Percentiles rank a stretch among this genome's conserved stretches.
phyloP scores from a whole-genome alignment of 2,329 filamentous ascomycete genomes.

The Trichoderma atroviride region DNA sequence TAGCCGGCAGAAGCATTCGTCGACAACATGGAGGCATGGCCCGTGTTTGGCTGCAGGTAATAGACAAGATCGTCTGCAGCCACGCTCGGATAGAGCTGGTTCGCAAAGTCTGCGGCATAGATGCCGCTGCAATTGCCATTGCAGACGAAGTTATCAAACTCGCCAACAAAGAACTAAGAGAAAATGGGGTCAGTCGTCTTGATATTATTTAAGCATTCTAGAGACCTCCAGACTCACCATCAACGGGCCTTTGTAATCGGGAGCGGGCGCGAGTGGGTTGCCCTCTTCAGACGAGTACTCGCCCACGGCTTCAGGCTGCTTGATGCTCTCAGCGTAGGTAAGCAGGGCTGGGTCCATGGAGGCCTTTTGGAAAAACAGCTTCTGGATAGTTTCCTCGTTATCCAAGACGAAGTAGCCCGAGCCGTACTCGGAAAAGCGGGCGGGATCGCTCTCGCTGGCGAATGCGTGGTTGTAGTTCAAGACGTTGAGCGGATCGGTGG shows the following conservation, averaged over 20 bases:
- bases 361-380: constrained; percentile 3
- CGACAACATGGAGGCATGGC: neutral
- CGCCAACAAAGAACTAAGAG: no score
- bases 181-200: no score
- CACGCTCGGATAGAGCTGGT: no score
- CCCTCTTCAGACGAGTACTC: constrained; percentile 1
- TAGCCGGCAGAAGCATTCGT: constrained; percentile 4
- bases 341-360: constrained; percentile 4
- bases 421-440: neutral
- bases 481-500: neutral
- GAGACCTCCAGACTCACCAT: neutral
- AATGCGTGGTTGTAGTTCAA: constrained; percentile 10
- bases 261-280: neutral
- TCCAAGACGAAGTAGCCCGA: constrained; percentile 4
- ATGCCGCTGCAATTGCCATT: no score
- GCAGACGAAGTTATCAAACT: no score
- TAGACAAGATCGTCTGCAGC: neutral
- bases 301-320: constrained; percentile 6
- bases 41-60: constrained; percentile 1
- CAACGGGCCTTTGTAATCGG: neutral
- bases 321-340: neutral
- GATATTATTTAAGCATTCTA: no score
- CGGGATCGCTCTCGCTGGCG: constrained; percentile 1
- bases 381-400: neutral
- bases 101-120: no score